Percentiles rank a stretch among this genome's conserved stretches.
These are phyloP conservation scores for Crithidia sp. DNA, from an alignment of 208 protist species.

Conservation along the genomic window DNA sequence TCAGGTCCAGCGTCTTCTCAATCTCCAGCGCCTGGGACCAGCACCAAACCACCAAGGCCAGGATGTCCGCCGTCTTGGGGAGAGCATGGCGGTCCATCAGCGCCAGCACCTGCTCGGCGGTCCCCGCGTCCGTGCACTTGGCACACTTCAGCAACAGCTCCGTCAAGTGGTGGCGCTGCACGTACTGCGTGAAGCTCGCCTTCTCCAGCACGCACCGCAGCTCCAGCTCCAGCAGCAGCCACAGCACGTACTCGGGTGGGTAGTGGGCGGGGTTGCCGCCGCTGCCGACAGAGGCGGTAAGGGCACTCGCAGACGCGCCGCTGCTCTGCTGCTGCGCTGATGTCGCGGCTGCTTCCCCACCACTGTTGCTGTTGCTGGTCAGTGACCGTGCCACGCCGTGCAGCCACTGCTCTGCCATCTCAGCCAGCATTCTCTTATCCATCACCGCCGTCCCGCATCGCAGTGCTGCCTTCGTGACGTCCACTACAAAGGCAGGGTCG, in stretches of 20 bases:
- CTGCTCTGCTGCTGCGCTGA: background rate
- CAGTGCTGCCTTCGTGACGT: conserved; percentile 69
- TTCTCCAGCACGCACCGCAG: conserved; percentile 83
- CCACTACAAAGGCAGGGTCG: conserved; percentile 67
- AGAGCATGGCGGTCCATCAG: conserved; percentile 89
- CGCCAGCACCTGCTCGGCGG: conserved; percentile 69
- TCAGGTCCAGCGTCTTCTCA: conserved; percentile 77
- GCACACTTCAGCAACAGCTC: conserved; percentile 81
- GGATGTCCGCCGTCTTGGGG: conserved; percentile 72
- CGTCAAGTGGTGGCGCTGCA: conserved; percentile 75
- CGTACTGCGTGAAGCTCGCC: conserved; percentile 71
- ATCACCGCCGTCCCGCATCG: conserved; percentile 54
- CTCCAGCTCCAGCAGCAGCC: conserved; percentile 87
- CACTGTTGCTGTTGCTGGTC: conserved; percentile 7
- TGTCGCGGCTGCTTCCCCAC: too few relatives aligned
- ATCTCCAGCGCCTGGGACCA: conserved; percentile 67
- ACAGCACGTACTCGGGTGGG: conserved; percentile 80
- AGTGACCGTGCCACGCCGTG: background rate
- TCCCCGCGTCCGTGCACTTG: conserved; percentile 71
- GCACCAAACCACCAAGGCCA: conserved; percentile 80
- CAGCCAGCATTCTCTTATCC: conserved; percentile 69
- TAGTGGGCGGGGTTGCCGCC: conserved; percentile 29
- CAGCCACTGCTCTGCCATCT: conserved; percentile 74
- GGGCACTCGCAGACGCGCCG: background rate
- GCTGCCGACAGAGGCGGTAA: too few relatives aligned